Conservation (phyloP, 2,329 filamentous ascomycete genomes). For the Amphichorda felina region DNA sequence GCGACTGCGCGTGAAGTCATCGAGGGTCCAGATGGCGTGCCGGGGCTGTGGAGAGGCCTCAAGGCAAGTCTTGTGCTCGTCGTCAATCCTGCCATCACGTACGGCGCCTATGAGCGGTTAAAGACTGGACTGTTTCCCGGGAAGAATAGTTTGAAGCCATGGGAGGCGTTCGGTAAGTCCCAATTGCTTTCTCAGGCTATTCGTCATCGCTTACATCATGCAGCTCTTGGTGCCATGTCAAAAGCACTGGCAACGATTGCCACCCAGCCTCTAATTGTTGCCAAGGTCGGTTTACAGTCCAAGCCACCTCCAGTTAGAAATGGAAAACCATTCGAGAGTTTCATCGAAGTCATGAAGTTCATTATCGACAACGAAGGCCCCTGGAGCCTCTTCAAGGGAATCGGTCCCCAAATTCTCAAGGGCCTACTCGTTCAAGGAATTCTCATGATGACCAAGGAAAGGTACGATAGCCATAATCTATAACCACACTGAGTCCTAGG, state of each 20-base stretch:
- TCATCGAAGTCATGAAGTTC: slow-evolving; percentile 88
- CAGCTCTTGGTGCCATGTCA: slow-evolving; percentile 84
- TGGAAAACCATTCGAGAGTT: slow-evolving; percentile 87
- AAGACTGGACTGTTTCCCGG: slow-evolving; percentile 68
- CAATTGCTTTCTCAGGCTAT: not conserved
- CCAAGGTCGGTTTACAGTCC: slow-evolving; percentile 93
- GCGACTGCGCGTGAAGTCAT: slow-evolving; percentile 85
- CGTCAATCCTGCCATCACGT: slow-evolving; percentile 94
- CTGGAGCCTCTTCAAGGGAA: slow-evolving; percentile 87
- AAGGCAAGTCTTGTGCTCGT: slow-evolving; percentile 94
- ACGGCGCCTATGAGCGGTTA: slow-evolving; percentile 88
- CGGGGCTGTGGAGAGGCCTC: slow-evolving; percentile 84
- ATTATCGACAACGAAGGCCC: slow-evolving; percentile 82
- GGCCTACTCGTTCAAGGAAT: slow-evolving; percentile 89
- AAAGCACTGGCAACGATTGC: slow-evolving; percentile 84
- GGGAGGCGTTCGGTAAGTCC: slow-evolving; percentile 81
- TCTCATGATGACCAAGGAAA: slow-evolving; percentile 98
- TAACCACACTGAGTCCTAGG: not conserved
- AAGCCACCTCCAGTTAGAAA: slow-evolving; percentile 74
- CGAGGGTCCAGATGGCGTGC: slow-evolving; percentile 78
- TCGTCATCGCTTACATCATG: not conserved
- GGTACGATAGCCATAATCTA: slow-evolving; percentile 36
- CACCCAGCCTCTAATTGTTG: slow-evolving; percentile 93
- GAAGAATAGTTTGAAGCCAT: slow-evolving; percentile 62
- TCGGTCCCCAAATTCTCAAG: slow-evolving; percentile 87